A percentile compares a stretch with the other conserved stretches of the same genome.
phyloP scores from a whole-genome alignment of 768 basidiomycete species.

The Neoboletus magnificus region DNA sequence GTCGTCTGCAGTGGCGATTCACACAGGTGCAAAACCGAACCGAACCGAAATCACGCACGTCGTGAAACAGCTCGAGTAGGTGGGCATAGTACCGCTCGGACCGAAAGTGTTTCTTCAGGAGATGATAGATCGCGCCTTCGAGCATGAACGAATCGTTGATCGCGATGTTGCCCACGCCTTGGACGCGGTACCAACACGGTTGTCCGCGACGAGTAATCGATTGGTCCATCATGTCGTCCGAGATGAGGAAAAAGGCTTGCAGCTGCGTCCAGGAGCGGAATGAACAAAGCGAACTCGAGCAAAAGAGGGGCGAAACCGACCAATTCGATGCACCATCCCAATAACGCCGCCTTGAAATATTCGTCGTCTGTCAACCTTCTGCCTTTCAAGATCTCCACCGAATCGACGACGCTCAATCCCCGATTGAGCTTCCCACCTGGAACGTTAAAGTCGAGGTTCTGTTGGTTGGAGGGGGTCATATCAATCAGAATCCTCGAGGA shows the following conservation, averaged over 20 bases:
- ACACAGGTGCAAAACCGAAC: no score
- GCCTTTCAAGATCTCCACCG: slow-evolving; percentile 83
- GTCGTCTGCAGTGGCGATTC: no score
- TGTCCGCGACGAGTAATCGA: slow-evolving; percentile 92
- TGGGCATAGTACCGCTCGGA: slow-evolving; percentile 80
- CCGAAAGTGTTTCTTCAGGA: slow-evolving; percentile 87
- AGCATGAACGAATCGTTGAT: slow-evolving; percentile 98
- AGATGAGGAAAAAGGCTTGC: slow-evolving; percentile 96
- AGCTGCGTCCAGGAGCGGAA: slow-evolving; percentile 46
- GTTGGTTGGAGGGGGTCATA: not conserved
- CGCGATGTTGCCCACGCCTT: slow-evolving; percentile 67
- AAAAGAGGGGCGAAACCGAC: no score
- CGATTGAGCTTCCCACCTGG: slow-evolving; percentile 96
- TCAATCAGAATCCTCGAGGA: not conserved
- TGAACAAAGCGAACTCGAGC: not conserved
- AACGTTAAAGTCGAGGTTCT: slow-evolving; percentile 93
- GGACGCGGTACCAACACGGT: slow-evolving; percentile 87
- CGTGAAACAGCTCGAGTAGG: slow-evolving; percentile 88
- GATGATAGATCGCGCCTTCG: slow-evolving; percentile 87
- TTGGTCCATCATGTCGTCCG: slow-evolving; percentile 92
- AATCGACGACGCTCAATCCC: slow-evolving; percentile 94
- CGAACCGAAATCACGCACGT: slow-evolving; percentile 53
- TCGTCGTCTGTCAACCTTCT: slow-evolving; percentile 70
- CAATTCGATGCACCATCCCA: slow-evolving; percentile 96
- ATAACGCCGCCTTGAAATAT: slow-evolving; percentile 81